Base-by-base conservation (phyloP, 768 basidiomycete species). In the Galerina sulciceps region DNA sequence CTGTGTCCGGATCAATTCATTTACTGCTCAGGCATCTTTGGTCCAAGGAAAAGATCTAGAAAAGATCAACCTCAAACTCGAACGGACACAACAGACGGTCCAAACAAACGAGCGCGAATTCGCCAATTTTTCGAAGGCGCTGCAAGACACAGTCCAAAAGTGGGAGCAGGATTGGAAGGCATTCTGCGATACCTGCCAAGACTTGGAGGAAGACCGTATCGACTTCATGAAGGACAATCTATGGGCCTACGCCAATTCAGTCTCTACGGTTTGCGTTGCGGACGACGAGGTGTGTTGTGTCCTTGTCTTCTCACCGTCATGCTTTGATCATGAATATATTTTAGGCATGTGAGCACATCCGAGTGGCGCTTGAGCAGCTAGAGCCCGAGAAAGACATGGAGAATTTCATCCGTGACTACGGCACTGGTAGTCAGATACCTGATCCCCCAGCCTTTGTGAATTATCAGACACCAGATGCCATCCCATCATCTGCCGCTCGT, bases 121-220 rank as follows among this genome's bases (percentile, higher is more conserved):
- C 68, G 82, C 84, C n/a, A 91, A 91, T 69, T 95, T 94, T 69
- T 85, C 91, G 2, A 85, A 85, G 55, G 89, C 87, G 0, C 73
- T 97, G 40, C 84, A 86, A 63, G 91, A 93, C 49, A 96, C 93
- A 13, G 81, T 84, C 18, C 80, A 77, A 49, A 90, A 90, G 67
- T 99, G 96, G 97, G 95, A 97, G 69, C 80, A 83, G 60, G 90
- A 93, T 59, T 99, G 97, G 97, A 96, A 93, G 73, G 78, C 78
- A 2, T 99, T 97, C 75, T 96, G 94, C 69, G 97, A 99, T 73
- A 85, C 85, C 43, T 93, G 93, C 61, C 97, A 99, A 74, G 97
- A 99, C 76, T 75, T 97, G 49, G 97, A 99, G 68, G 95, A 98
- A 65, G 89, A 95, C 58, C 85, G 97, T n/a, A 76, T 96, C 69